Base-by-base conservation (phyloP, 2,329 filamentous ascomycete genomes). In the Bertia moriformis region DNA sequence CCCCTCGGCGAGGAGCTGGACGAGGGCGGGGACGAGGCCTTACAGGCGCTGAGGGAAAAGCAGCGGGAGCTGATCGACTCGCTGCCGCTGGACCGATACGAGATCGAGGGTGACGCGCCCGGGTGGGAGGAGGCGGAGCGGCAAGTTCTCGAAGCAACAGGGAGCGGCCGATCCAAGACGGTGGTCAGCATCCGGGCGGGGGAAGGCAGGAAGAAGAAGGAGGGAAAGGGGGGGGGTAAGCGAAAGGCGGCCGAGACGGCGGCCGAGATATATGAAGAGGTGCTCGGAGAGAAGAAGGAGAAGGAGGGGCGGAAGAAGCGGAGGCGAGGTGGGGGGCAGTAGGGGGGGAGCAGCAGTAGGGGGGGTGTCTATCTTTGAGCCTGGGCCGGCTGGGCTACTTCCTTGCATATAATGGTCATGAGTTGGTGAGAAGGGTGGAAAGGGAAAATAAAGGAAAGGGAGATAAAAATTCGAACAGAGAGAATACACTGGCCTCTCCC, bases 1-100 rank as follows among this genome's bases (percentile, higher is more conserved):
- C 68, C 71, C 4, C 64, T 95, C 4, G 75, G 85, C 19, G 83
- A 89, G 10, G 89, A 96, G 57, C 67, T 95, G 15, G 79, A 80
- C 40, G 84, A 91, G 52, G 88, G 78, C 14, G 87, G 81, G 1
- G 76, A 89, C 43, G 81, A 91, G 57, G 76, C 83, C 18, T 60
- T 86, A 44, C 67, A 66, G 38, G 76, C 73, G 42, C 63, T 93
- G 50, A 74, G 73, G 48, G 77, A 83, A 57, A 84, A 89, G 60
- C 85, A 93, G 59, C 77, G 82, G 49, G 83, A 86, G 48, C 66
- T 96, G 46, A 94, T 96, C 51, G 84, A 95, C 63, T 82, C 87
- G 45, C 64, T 96, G 44, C 88, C 89, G 35, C 67, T 96, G 39
- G 86, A 94, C 51, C 80, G 74, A 47, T 81, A 78, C 49, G 77